Evolutionary conservation across 805 yeast species (phyloP), one percentile per base, ranked within the genome.

Genomic region (Kurtzmaniella cleridarum): DNA sequence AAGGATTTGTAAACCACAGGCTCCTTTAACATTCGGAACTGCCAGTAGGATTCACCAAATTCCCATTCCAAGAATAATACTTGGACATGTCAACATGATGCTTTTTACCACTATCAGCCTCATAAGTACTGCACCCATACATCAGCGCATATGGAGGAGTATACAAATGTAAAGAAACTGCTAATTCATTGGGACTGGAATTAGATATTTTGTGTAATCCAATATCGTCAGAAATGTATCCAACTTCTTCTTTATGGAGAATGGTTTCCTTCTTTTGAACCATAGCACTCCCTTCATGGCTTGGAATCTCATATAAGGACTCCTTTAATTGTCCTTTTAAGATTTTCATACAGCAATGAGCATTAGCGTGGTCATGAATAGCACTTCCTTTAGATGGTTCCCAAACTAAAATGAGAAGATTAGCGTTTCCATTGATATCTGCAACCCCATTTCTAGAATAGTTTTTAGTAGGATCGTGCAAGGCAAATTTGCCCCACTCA

Each of bases 71-170:
- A 44, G 82, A 74, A 57, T 77, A 79, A 49, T 81, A 66, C 48
- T 71, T 75, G 40, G 77, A 64, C 77, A 79, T 72, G 52, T 71
- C 69, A 40, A 79, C 82, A 49, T 73, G 79, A 44, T 69, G 75
- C 49, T 66, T 69, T 42, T 57, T 62, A 35, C 81, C 81, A 38
- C 65, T 65, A 27, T 52, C 57, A 30, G 69, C 69, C 48, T 78
- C 82, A 48, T 68, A 75, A 61, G 61, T 64, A 36, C 67, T 57
- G 42, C 79, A 76, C 15, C 79, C 81, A 50, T 72, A 75, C 54
- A 74, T 65, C 38, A 79, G 63, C 3, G 88, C 90, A 55, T 80
- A 80, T 7, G 90, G 88, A 5, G 90, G 89, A 5, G 89, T 81
- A 60, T 83, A 83, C 39, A 83, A 67, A 57, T 83, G 90, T 55